phyloP scores from a whole-genome alignment of 495 filamentous ascomycete genomes.

The Acidomyces sp. region DNA sequence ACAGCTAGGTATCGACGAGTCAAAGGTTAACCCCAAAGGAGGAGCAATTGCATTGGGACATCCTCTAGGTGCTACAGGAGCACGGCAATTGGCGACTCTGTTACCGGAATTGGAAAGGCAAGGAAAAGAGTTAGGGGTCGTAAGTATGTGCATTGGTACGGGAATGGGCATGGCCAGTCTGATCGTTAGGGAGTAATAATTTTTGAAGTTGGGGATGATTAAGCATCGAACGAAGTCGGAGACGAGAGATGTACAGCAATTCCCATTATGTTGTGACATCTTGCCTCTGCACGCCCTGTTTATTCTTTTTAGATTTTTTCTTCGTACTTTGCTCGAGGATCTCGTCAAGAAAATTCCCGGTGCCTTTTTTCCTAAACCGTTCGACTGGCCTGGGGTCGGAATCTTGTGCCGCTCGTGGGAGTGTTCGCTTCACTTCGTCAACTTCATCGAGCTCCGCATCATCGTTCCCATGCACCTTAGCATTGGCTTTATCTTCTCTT shows the following conservation, averaged over 20 bases:
- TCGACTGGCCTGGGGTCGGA: neutral
- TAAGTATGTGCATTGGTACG: slow-evolving; percentile 36
- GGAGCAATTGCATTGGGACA: slow-evolving; percentile 34
- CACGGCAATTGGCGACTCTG: slow-evolving; percentile 27
- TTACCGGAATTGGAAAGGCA: slow-evolving; percentile 31
- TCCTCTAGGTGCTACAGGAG: slow-evolving; percentile 31
- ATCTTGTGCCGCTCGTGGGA: neutral
- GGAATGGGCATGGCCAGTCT: slow-evolving; percentile 36
- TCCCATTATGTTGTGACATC: neutral
- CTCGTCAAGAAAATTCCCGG: slow-evolving; percentile 28
- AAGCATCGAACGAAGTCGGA: neutral
- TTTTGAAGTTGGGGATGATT: neutral
- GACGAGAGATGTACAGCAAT: neutral
- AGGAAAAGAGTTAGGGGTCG: slow-evolving; percentile 26
- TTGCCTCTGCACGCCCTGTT: slow-evolving; percentile 3
- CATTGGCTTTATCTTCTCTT: neutral
- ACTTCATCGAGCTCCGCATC: too few relatives aligned
- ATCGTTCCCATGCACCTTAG: neutral
- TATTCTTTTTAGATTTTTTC: slow-evolving; percentile 29
- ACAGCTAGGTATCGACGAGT: slow-evolving; percentile 50
- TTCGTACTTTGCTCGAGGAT: slow-evolving; percentile 29
- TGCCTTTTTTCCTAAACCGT: slow-evolving; percentile 16
- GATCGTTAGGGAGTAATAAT: slow-evolving; percentile 29
- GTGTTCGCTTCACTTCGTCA: neutral
- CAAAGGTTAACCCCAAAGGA: slow-evolving; percentile 64